Evolutionary conservation across 345 rosid species (phyloP).

Genomic region (Bruguiera parviflora): DNA sequence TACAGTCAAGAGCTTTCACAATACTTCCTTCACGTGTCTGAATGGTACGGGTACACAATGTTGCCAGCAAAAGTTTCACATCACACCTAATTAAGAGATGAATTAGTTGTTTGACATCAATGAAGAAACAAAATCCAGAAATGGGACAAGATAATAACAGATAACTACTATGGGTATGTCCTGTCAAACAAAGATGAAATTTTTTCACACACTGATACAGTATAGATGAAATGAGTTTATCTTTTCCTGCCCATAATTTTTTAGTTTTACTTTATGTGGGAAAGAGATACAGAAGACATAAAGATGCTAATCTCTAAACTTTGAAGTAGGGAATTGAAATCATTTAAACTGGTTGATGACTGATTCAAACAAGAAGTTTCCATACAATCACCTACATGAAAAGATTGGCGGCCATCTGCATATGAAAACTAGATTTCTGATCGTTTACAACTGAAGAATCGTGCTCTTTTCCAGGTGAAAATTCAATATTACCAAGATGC

Average conservation of each 20-base stretch:
- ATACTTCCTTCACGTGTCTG: constrained; percentile 95
- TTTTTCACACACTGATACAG: neutral
- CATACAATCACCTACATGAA: constrained; percentile 58
- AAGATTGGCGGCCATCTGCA: constrained; percentile 90
- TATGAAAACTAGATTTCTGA: constrained; percentile 66
- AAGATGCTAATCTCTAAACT: neutral
- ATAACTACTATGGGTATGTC: neutral
- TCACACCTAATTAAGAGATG: constrained; percentile 64
- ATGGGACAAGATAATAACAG: neutral
- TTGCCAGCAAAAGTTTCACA: constrained; percentile 64
- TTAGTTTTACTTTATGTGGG: neutral
- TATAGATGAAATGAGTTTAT: constrained; percentile 5
- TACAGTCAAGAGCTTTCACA: constrained; percentile 80
- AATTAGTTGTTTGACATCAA: neutral
- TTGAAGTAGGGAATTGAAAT: constrained; percentile 2
- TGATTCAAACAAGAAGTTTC: constrained; percentile 8
- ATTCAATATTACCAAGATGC: constrained; percentile 93
- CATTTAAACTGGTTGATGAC: constrained; percentile 2
- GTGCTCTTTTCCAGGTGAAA: constrained; percentile 91
- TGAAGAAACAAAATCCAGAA: neutral
- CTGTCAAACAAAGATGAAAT: neutral
- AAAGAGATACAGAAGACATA: neutral
- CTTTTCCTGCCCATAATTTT: neutral
- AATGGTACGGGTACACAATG: constrained; percentile 84
- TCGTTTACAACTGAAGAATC: constrained; percentile 87